Evolutionary conservation across 1,139 yeast genomes (phyloP).

Genomic region (Nadsonia starkeyi-henricii): DNA sequence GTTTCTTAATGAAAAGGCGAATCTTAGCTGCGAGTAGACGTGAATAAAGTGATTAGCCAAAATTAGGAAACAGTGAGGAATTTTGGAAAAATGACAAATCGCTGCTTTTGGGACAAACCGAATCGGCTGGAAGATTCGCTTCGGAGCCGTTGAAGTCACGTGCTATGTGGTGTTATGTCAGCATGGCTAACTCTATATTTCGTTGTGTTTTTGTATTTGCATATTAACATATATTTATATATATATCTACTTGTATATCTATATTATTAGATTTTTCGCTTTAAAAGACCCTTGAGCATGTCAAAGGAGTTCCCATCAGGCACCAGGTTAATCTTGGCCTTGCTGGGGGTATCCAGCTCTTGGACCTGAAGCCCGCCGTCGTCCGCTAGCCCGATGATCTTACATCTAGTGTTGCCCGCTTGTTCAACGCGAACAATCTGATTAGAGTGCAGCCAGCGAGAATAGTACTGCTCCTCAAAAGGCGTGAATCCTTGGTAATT

Average conservation of each 20-base stretch:
- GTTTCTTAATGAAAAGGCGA: too few relatives aligned
- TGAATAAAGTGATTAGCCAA: too few relatives aligned
- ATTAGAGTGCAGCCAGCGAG: conserved; percentile 70
- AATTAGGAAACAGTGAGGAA: neutral
- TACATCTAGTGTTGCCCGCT: conserved; percentile 41
- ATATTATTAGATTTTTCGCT: conserved; percentile 27
- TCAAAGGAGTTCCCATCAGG: conserved; percentile 98
- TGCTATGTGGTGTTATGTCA: neutral
- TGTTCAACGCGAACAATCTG: conserved; percentile 42
- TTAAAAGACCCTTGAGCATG: conserved; percentile 83
- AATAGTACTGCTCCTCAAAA: conserved; percentile 61
- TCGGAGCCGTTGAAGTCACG: neutral
- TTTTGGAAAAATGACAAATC: neutral
- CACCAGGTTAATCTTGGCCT: conserved; percentile 46
- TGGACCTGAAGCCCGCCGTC: conserved; percentile 76
- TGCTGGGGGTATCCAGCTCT: conserved; percentile 45
- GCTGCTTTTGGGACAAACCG: neutral
- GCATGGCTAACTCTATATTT: too few relatives aligned
- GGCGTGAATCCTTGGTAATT: conserved; percentile 50
- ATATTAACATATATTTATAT: too few relatives aligned
- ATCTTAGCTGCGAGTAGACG: too few relatives aligned
- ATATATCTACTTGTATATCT: neutral
- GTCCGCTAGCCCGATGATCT: conserved; percentile 63
- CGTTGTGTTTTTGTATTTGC: neutral
- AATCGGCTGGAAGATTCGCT: neutral